Conservation (phyloP, 1,284 basidiomycete species). For the Pterula multifida region DNA sequence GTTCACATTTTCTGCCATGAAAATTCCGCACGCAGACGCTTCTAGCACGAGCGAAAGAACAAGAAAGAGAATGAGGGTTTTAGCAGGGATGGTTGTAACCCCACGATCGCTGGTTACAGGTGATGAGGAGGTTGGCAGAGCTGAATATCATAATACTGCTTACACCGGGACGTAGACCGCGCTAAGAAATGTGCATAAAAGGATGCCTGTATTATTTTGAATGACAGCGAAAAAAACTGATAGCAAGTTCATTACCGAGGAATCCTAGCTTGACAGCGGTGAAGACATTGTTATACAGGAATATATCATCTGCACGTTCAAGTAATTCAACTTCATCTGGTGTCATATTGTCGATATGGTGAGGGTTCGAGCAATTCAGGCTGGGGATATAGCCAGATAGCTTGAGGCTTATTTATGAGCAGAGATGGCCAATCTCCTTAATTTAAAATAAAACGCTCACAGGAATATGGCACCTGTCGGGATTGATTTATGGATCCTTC, state of each 20-base stretch:
- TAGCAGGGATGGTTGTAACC: background rate
- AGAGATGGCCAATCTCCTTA: background rate
- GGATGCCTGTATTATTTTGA: background rate
- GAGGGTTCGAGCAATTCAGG: background rate
- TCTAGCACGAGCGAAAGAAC: background rate
- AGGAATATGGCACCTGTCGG: too few relatives aligned
- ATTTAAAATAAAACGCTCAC: too few relatives aligned
- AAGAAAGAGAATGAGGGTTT: background rate
- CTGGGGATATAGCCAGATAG: background rate
- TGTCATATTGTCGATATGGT: background rate
- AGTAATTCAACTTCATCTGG: background rate
- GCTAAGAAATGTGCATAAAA: background rate
- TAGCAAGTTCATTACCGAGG: background rate
- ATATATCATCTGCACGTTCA: background rate
- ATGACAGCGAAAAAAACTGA: background rate
- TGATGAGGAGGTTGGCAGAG: background rate
- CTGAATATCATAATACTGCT: background rate
- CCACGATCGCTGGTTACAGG: background rate
- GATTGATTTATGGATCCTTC: too few relatives aligned
- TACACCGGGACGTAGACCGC: background rate
- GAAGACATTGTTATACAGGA: background rate
- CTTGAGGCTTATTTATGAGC: background rate
- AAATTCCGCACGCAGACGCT: background rate
- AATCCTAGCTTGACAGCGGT: background rate
- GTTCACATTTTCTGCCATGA: background rate